Evolutionary conservation across 2,329 filamentous ascomycete species (phyloP).

Genomic region (Orbilia brochopaga): DNA sequence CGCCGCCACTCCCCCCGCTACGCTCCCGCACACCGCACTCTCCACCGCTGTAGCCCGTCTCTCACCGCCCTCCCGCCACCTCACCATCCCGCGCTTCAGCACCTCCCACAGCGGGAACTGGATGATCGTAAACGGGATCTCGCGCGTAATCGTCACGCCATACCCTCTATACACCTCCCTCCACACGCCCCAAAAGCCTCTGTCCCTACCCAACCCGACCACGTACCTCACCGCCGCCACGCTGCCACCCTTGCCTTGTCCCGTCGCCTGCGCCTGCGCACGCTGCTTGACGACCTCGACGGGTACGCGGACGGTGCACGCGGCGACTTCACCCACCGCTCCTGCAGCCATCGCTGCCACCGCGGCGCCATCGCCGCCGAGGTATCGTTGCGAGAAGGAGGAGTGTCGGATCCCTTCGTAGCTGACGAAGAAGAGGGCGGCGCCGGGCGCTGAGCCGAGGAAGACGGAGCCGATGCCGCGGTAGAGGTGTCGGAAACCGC

Average conservation of each 20-base stretch:
- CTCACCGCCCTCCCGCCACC: constrained; percentile 57
- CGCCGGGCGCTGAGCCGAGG: constrained; percentile 88
- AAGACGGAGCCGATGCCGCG: constrained; percentile 87
- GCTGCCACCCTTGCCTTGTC: constrained; percentile 18
- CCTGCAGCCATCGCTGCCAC: constrained; percentile 74
- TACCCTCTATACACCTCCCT: constrained; percentile 89
- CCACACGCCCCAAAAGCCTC: constrained; percentile 65
- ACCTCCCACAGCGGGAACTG: constrained; percentile 98
- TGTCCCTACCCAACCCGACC: constrained; percentile 30
- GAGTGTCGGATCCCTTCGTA: constrained; percentile 76
- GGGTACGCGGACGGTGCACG: constrained; percentile 88
- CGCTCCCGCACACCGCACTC: constrained; percentile 81
- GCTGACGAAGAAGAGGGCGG: constrained; percentile 95
- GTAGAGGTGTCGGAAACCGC: constrained; percentile 91
- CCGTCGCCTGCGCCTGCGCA: constrained; percentile 70
- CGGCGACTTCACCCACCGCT: constrained; percentile 84
- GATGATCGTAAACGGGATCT: constrained; percentile 95
- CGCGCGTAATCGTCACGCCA: constrained; percentile 88
- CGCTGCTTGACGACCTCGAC: constrained; percentile 98
- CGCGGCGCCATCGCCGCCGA: constrained; percentile 29
- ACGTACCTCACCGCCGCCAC: constrained; percentile 34
- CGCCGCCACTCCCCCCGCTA: constrained; percentile 83
- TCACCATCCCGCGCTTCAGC: constrained; percentile 74
- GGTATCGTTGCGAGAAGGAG: constrained; percentile 58
- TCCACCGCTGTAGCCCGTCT: constrained; percentile 71